Evolutionary conservation across 352 stramenopile genomes (phyloP).

Genomic region (Pythium utonaiense): DNA sequence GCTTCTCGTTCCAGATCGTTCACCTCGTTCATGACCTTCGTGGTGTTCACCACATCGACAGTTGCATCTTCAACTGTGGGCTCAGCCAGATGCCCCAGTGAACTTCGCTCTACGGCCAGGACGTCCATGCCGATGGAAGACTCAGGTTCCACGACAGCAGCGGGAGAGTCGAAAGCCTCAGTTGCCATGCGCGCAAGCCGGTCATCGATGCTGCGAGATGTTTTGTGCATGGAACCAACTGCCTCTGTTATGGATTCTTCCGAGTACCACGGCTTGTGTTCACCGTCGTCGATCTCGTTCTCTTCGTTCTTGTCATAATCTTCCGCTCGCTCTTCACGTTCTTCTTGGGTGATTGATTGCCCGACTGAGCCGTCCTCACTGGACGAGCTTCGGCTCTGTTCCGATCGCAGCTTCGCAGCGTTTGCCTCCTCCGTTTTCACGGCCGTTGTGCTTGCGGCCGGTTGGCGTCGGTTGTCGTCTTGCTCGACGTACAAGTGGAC

Average conservation of each 20-base stretch:
- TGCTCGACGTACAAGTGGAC: constrained; percentile 21
- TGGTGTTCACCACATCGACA: neutral
- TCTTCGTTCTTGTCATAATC: neutral
- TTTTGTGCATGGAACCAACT: neutral
- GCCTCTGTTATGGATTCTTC: neutral
- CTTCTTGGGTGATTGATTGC: neutral
- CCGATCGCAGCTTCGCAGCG: neutral
- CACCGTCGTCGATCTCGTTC: neutral
- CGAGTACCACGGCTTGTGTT: neutral
- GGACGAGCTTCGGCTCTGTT: neutral
- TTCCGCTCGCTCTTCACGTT: neutral
- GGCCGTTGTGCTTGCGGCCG: neutral
- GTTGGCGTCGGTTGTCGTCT: neutral
- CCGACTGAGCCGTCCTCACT: neutral
- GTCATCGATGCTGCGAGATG: neutral
- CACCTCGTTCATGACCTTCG: too few species aligned
- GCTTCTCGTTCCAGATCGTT: too few species aligned
- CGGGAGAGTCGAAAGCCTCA: neutral
- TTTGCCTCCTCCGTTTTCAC: neutral
- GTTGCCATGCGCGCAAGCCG: neutral
- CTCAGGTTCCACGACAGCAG: neutral
- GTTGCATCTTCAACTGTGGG: neutral
- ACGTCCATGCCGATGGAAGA: neutral
- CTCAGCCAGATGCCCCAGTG: neutral
- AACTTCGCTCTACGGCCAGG: neutral